These are phyloP conservation scores for Aurinia saxatilis DNA, from an alignment of 345 rosid genomes.

Conservation along the genomic window DNA sequence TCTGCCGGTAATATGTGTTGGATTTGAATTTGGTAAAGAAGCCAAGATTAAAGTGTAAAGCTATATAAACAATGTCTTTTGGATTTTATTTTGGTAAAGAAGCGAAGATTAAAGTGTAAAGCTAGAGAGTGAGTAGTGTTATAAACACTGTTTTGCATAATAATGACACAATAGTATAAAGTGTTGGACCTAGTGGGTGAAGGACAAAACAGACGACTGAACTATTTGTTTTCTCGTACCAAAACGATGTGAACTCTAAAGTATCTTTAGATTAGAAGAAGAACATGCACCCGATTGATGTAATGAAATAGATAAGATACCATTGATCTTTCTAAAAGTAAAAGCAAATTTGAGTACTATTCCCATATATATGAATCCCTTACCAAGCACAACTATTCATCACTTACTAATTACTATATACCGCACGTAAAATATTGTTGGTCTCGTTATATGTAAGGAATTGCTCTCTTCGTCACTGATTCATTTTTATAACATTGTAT, in stretches of 20 bases:
- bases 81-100: background rate
- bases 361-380: background rate
- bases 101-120: background rate
- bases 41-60: no score
- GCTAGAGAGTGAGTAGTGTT: background rate
- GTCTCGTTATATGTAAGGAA: no score
- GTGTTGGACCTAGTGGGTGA: background rate
- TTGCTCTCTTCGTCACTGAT: no score
- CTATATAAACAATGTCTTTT: background rate
- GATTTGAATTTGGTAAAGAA: no score
- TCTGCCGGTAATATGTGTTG: no score
- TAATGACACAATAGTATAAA: background rate
- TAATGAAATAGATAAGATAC: background rate
- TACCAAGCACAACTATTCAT: background rate
- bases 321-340: background rate
- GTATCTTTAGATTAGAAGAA: background rate
- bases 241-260: constrained; percentile 5
- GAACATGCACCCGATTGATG: background rate
- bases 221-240: constrained; percentile 10
- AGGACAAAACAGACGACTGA: background rate
- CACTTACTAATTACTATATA: no score
- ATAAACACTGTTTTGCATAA: background rate
- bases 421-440: no score
- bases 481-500: no score
- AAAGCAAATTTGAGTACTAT: background rate